Base-by-base conservation (phyloP, 495 filamentous ascomycete species). In the Aspergillus avenaceus region DNA sequence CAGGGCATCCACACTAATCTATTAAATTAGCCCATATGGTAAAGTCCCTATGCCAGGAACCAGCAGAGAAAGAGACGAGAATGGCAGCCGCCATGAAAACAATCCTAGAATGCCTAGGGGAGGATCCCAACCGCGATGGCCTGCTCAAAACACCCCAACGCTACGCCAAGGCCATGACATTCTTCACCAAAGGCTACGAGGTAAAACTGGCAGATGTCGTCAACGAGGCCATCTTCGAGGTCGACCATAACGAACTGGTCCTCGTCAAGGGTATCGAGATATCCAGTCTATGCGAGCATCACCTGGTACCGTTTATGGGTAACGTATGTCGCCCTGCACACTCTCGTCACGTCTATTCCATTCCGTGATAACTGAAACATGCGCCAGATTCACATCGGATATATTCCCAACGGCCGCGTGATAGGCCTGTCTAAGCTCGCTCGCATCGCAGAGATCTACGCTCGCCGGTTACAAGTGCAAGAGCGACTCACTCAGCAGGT, bases 181-280 rank as follows among this genome's bases (percentile, higher is more conserved):
- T 84, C 73, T 90, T 95, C 67, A 95, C 90, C 7, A 88, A 91
- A 63, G 90, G 90, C 27, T 95, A 95, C 58, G 83, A 90, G 64
- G 81, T 92, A 69, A 91, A 91, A 65, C 74, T 93, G 40, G 71
- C 77, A 44, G 87, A 88, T 60, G 83, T 95, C 50, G 85, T 93
- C 47, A 91, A 91, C 58, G 82, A 81, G 45, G 90, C 90, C 29
- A 85, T 95, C 45, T 95, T 95, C 65, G 81, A 90, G 47, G 90
- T 92, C 62, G 83, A 87, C 57, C 89, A 93, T 63, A 88, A 90
- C 60, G 90, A 95, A 67, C 75, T 92, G 60, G 88, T 95, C 11
- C 89, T 95, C 44, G 87, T 95, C n/a, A 91, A 89, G 63, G 87
- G 93, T 62, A 93, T 95, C 54, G 88, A 95, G 60, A 78, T 95